Evolutionary conservation across 2,329 filamentous ascomycete species (phyloP).

Genomic region (Cyphellophora attinorum): DNA sequence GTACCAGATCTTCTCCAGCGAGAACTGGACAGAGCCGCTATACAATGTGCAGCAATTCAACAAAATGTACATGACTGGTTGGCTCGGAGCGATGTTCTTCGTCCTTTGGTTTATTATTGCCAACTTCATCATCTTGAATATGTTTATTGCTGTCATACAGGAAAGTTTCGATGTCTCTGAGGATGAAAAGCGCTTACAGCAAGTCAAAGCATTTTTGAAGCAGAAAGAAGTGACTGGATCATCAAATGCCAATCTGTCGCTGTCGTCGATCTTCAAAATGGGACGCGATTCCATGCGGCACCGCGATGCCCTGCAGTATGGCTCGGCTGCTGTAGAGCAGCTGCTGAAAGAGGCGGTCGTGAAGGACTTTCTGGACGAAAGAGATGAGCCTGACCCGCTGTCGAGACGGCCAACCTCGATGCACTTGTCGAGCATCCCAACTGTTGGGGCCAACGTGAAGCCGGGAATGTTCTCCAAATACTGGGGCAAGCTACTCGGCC

Average conservation of each 20-base stretch:
- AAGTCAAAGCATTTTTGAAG: slow-evolving; percentile 89
- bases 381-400: slow-evolving; percentile 29
- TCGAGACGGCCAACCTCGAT: slow-evolving; percentile 18
- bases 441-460: slow-evolving; percentile 39
- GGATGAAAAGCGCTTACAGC: slow-evolving; percentile 92
- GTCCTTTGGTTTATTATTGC: slow-evolving; percentile 93
- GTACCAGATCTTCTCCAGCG: slow-evolving; percentile 93
- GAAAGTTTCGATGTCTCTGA: slow-evolving; percentile 99
- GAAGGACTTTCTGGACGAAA: slow-evolving; percentile 84
- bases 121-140: slow-evolving; percentile 94
- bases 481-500: slow-evolving; percentile 51
- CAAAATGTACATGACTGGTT: slow-evolving; percentile 59
- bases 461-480: slow-evolving; percentile 50
- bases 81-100: slow-evolving; percentile 85
- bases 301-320: slow-evolving; percentile 82
- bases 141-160: slow-evolving; percentile 99
- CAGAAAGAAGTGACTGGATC: slow-evolving; percentile 69
- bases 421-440: slow-evolving; percentile 21
- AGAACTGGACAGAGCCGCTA: slow-evolving; percentile 86
- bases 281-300: slow-evolving; percentile 51
- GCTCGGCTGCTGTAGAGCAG: slow-evolving; percentile 89
- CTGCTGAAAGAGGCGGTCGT: slow-evolving; percentile 93
- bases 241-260: slow-evolving; percentile 59
- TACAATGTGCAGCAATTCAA: slow-evolving; percentile 71
- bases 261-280: slow-evolving; percentile 61